Percentiles rank a stretch among this genome's conserved stretches.
Conservation (phyloP, 345 rosid species). For the Eutrema heterophyllum region DNA sequence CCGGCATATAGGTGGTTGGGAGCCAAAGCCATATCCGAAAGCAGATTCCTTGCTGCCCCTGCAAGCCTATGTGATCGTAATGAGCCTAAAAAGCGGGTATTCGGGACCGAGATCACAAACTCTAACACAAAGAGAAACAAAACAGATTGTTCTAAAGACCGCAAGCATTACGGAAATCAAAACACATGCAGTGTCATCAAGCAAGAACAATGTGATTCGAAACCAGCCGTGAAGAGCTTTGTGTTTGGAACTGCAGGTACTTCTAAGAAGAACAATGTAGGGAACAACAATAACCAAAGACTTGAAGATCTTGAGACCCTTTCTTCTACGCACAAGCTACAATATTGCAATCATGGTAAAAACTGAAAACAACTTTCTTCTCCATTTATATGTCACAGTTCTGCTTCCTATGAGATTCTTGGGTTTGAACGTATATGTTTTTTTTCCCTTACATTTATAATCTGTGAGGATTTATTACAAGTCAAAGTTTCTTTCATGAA, state of each 20-base stretch:
- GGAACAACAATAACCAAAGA: slow-evolving; percentile 27
- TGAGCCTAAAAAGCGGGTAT: slow-evolving; percentile 51
- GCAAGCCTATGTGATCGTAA: slow-evolving; percentile 13
- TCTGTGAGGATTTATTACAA: background rate
- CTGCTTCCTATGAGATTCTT: background rate
- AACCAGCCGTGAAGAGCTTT: slow-evolving; percentile 34
- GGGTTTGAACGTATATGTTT: background rate
- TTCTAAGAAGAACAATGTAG: slow-evolving; percentile 9
- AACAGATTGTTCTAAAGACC: slow-evolving; percentile 27
- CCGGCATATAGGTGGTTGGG: slow-evolving; percentile 87
- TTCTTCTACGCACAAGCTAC: slow-evolving; percentile 47
- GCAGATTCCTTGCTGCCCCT: slow-evolving; percentile 17
- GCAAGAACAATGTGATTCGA: slow-evolving; percentile 21
- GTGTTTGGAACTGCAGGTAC: slow-evolving; percentile 42
- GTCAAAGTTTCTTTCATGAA: slow-evolving; percentile 26
- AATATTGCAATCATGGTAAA: slow-evolving; percentile 64
- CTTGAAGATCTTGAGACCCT: slow-evolving; percentile 46
- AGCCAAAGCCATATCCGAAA: slow-evolving; percentile 36
- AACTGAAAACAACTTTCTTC: background rate
- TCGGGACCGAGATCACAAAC: slow-evolving; percentile 66
- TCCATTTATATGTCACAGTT: background rate
- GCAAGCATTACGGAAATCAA: slow-evolving; percentile 27
- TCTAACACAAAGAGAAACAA: slow-evolving; percentile 40
- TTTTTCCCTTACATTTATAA: background rate
- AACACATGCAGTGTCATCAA: slow-evolving; percentile 28